These are phyloP conservation scores for Entomophthora muscae DNA, from an alignment of 371 early-diverging fungal species.

Conservation along the genomic window DNA sequence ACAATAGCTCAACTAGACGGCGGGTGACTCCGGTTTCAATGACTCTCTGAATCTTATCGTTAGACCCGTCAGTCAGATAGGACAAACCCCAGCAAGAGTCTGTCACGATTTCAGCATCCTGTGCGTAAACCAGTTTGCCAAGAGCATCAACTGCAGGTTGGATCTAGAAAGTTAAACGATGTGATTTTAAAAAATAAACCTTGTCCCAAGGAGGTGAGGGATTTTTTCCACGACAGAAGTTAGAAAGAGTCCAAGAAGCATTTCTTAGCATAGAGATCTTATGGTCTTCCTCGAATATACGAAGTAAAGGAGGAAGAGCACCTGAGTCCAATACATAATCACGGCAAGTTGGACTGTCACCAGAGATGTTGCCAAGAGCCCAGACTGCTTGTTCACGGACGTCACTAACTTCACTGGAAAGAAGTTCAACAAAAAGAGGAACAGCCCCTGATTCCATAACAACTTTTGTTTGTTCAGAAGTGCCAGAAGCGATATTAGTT, in stretches of 20 bases:
- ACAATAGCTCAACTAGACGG: constrained; percentile 82
- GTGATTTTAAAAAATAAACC: constrained; percentile 24
- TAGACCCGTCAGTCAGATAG: constrained; percentile 91
- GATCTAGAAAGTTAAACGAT: constrained; percentile 27
- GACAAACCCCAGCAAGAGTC: constrained; percentile 99
- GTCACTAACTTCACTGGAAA: constrained; percentile 68
- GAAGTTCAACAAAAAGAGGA: constrained; percentile 80
- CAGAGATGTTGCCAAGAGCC: constrained; percentile 99
- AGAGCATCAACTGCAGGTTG: constrained; percentile 73
- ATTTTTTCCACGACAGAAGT: constrained; percentile 97
- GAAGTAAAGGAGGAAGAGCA: constrained; percentile 65
- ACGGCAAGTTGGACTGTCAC: constrained; percentile 90
- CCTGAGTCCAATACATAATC: constrained; percentile 81
- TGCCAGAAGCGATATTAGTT: constrained; percentile 99
- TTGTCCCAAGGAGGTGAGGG: constrained; percentile 84
- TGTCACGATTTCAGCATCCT: constrained; percentile 91
- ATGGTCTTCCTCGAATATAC: constrained; percentile 65
- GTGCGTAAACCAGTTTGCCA: constrained; percentile 69
- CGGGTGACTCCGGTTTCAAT: constrained; percentile 88
- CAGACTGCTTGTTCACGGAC: constrained; percentile 99
- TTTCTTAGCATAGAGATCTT: constrained; percentile 93
- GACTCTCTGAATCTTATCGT: constrained; percentile 92
- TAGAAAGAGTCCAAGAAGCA: constrained; percentile 98
- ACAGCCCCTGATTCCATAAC: constrained; percentile 93
- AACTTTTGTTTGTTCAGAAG: constrained; percentile 84